Percentiles rank a stretch among this genome's conserved stretches.
These are phyloP conservation scores for Nannochloropsis salina DNA, from an alignment of 108 stramenopile genomes.

Conservation along the genomic window DNA sequence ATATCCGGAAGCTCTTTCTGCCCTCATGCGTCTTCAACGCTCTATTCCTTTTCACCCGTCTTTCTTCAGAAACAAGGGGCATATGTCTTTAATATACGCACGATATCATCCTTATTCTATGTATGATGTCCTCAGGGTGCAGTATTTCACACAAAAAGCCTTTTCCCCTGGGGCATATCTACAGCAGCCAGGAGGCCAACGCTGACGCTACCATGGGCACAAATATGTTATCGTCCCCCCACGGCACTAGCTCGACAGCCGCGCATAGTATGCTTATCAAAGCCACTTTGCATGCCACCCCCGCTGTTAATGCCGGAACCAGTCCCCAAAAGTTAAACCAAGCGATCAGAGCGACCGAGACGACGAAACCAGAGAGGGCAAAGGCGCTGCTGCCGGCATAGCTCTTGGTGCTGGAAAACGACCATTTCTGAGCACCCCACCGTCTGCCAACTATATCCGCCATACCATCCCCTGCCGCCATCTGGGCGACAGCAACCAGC, in stretches of 20 bases:
- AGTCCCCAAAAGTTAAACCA: conserved; percentile 29
- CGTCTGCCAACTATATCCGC: conserved; percentile 54
- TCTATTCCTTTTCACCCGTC: no score
- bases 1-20: no score
- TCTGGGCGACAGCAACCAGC: conserved; percentile 44
- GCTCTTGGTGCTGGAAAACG: conserved; percentile 28
- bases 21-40: no score
- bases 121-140: no score
- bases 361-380: conserved; percentile 31
- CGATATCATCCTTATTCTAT: no score
- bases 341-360: conserved; percentile 25
- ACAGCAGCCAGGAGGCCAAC: conserved; percentile 22
- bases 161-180: no score
- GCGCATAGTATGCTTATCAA: conserved; percentile 38
- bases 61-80: no score
- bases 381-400: conserved; percentile 44
- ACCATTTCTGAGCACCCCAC: conserved; percentile 41
- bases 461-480: conserved; percentile 57
- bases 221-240: conserved; percentile 43
- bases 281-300: conserved; percentile 21
- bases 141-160: no score
- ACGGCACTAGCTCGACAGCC: conserved; percentile 43
- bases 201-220: conserved; percentile 48
- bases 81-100: no score
- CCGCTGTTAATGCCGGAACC: conserved; percentile 22